Evolutionary conservation across 2,329 filamentous ascomycete species (phyloP).

Genomic region (Ilyonectria destructans): DNA sequence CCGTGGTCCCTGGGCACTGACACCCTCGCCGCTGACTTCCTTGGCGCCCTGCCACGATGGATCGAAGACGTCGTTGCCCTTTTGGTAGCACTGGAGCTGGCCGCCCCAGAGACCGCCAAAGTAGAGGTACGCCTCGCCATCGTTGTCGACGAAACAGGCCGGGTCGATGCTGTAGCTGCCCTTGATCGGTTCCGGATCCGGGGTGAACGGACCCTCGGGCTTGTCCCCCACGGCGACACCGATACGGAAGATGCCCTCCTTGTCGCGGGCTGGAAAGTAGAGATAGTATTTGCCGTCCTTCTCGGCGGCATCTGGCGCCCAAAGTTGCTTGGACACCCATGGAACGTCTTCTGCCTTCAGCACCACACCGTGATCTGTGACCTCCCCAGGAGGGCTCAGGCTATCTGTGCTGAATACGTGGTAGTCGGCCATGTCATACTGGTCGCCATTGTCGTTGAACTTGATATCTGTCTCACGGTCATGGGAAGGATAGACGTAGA

Average conservation of each 20-base stretch:
- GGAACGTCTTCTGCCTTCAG: slow-evolving; percentile 78
- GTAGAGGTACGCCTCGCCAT: slow-evolving; percentile 66
- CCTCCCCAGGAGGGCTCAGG: slow-evolving; percentile 69
- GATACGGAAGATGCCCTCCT: slow-evolving; percentile 80
- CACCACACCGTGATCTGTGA: slow-evolving; percentile 82
- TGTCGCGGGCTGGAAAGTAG: slow-evolving; percentile 83
- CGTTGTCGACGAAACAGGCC: slow-evolving; percentile 79
- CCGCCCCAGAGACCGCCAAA: slow-evolving; percentile 88
- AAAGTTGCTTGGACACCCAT: slow-evolving; percentile 85
- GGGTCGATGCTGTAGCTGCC: slow-evolving; percentile 86
- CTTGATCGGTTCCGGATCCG: slow-evolving; percentile 76
- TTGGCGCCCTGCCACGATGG: slow-evolving; percentile 67
- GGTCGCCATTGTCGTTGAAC: slow-evolving; percentile 89
- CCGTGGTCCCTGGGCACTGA: slow-evolving; percentile 75
- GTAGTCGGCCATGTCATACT: slow-evolving; percentile 90
- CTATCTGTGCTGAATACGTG: slow-evolving; percentile 78
- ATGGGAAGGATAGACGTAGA: slow-evolving; percentile 88
- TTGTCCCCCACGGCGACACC: slow-evolving; percentile 77
- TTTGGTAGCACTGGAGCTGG: slow-evolving; percentile 83
- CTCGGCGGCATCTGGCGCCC: slow-evolving; percentile 83
- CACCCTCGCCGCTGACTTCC: slow-evolving; percentile 72
- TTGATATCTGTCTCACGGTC: slow-evolving; percentile 82
- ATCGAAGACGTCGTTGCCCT: slow-evolving; percentile 70
- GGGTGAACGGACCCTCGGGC: slow-evolving; percentile 79
- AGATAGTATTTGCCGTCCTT: slow-evolving; percentile 82